Percentiles rank a stretch among this genome's conserved stretches.
These are phyloP conservation scores for Lipomyces kockii DNA, from an alignment of 805 yeast species.

Conservation along the genomic window DNA sequence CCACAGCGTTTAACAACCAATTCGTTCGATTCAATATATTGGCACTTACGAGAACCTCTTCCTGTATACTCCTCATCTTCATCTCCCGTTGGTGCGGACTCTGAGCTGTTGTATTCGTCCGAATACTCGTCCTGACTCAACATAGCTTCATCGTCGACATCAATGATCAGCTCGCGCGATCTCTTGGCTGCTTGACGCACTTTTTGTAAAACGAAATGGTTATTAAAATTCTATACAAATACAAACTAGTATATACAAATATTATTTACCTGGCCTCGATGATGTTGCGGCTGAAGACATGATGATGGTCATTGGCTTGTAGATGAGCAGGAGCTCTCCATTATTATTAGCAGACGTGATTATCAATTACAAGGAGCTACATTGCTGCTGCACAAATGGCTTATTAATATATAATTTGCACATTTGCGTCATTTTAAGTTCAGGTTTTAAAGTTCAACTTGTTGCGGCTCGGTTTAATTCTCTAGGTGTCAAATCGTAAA, in stretches of 20 bases:
- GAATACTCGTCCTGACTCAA: conserved; percentile 20
- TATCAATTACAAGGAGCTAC: not conserved
- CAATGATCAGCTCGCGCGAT: conserved; percentile 12
- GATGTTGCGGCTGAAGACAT: conserved; percentile 5
- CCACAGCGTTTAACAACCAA: not conserved
- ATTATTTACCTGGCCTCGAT: conserved; percentile 9
- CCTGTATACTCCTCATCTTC: conserved; percentile 30
- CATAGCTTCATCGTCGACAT: conserved; percentile 16
- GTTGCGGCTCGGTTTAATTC: not conserved
- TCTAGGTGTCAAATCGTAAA: not conserved
- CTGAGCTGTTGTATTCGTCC: conserved; percentile 29
- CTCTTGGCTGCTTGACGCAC: conserved; percentile 10
- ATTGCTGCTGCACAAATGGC: not conserved
- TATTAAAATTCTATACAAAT: not conserved
- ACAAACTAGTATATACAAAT: not conserved
- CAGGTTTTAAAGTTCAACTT: too few relatives aligned
- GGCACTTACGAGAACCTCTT: not conserved
- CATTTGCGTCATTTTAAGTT: not conserved
- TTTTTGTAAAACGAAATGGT: not conserved
- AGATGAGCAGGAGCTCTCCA: too few relatives aligned
- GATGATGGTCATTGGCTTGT: not conserved
- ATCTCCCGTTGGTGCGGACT: conserved; percentile 32
- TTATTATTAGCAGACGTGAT: too few relatives aligned
- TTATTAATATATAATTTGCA: not conserved
- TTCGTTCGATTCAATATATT: not conserved